Evolutionary conservation across 768 basidiomycete genomes (phyloP), one percentile per base, ranked within the genome.

Genomic region (Neoboletus magnificus): DNA sequence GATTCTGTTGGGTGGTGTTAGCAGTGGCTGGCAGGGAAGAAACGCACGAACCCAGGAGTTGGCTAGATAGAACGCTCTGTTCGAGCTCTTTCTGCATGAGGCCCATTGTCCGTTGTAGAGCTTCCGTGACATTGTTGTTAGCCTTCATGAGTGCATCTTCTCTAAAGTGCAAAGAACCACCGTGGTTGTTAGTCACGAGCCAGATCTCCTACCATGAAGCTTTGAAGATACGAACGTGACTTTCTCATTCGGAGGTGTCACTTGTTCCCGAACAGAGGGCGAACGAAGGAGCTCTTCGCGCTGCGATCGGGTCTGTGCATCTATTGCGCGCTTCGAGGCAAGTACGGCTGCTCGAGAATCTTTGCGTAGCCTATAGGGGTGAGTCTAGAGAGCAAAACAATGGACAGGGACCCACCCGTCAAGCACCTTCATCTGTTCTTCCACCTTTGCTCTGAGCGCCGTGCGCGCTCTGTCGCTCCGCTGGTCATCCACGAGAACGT

Each of bases 31-130:
- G n/a, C 12, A 9, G 1, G 16, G 25, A 12, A 27, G 22, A 29
- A 36, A 48, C 0, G 11, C 18, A 66, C 77, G 41, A 63, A 89
- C 92, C 90, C 36, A 98, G 82, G 68, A 95, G 83, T 67, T 99
- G 94, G 6, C 79, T 79, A 4, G 91, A 84, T 47, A 96, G 78
- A 7, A 95, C 91, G 0, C 91, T 94, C 23, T 85, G 83, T 65
- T 98, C 91, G 3, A 99, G 84, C 65, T 98, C 97, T 39, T 82
- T 83, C 72, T 96, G 92, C 91, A 99, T 92, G 5, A 93, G 74
- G 13, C 75, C 78, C 36, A 93, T 81, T 4, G 95, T 98, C 35
- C 94, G 82, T 45, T 91, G 84, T 10, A 98, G 76, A 4, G 91
- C 84, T 22, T 90, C 87, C 1, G 95, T 98, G 11, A 99, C 91